Base-by-base conservation (phyloP, 805 yeast species). In the Tetrapisispora phaffii region DNA sequence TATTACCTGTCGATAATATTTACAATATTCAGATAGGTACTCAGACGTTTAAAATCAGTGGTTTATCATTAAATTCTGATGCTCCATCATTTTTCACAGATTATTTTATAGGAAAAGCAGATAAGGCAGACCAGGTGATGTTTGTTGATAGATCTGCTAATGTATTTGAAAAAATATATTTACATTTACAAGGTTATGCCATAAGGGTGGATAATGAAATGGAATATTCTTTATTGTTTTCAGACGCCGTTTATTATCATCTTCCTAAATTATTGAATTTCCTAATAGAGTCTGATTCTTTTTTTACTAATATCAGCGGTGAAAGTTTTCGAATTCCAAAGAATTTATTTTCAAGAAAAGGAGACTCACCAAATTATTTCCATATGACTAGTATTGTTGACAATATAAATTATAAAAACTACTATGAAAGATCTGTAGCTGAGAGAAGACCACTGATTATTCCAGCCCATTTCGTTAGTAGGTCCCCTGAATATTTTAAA, bases 1-100 rank as follows among this genome's bases (percentile, higher is more conserved):
- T 17, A 5, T 68, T 86, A 22, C 90, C 93, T 0, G 85, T 79
- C 53, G 83, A 80, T 36, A 75, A 71, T 46, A 76, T 84, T 63
- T 87, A 74, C 63, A 70, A 79, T 16, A 72, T 87, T 22, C 85
- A 81, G 57, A 78, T 86, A 12, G 95, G 95, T 0, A 73, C 70
- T 34, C 70, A 69, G 50, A 51, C 76, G 22, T 87, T 80, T 60
- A 50, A 54, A 29, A 46, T 66, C 9, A 80, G 87, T 56, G 96
- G 96, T 1, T 89, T 93, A 0, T 85, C 95, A 2, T 64, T 88
- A 33, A 82, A 87, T 22, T 83, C 84, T 2, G 96, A 88, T 64
- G 81, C 82, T 0, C 97, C 97, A 0, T 85, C 94, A 4, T 87
- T 84, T 59, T 89, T 88, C 68, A 86, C 96, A 2, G 69, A 73